A percentile compares a stretch with the other conserved stretches of the same genome.
phyloP scores from a whole-genome alignment of 257 asterid species.

The Nicotiana benthamiana region DNA sequence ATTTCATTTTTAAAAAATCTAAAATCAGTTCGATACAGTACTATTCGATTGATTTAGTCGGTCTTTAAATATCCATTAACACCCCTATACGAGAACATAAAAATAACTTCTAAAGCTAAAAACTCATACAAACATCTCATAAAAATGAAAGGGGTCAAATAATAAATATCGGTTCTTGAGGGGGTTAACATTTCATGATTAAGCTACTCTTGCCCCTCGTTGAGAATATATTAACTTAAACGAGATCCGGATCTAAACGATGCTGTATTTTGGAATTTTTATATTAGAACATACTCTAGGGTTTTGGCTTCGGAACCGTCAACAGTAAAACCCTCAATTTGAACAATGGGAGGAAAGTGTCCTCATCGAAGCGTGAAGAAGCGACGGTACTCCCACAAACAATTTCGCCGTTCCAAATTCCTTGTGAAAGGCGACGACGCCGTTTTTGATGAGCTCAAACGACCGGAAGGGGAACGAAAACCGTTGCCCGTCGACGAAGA shows the following conservation, averaged over 20 bases:
- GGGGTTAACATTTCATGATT: too few species aligned
- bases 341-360: neutral
- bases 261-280: neutral
- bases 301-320: neutral
- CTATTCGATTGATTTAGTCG: too few species aligned
- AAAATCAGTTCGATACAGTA: too few species aligned
- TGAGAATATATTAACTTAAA: too few species aligned
- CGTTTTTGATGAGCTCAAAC: slow-evolving; percentile 63
- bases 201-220: too few species aligned
- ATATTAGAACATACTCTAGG: neutral
- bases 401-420: slow-evolving; percentile 54
- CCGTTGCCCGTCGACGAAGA: slow-evolving; percentile 72
- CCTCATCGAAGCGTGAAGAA: slow-evolving; percentile 6
- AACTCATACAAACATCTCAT: too few species aligned
- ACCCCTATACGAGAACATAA: too few species aligned
- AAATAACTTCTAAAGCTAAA: too few species aligned
- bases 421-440: slow-evolving; percentile 63
- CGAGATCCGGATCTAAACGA: neutral
- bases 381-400: slow-evolving; percentile 52
- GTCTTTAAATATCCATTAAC: too few species aligned
- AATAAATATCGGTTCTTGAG: too few species aligned
- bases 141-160: too few species aligned
- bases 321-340: neutral
- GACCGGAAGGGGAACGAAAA: slow-evolving; percentile 29
- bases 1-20: too few species aligned